Evolutionary conservation across 345 rosid species (phyloP).

Genomic region (Gossypium anomalum): DNA sequence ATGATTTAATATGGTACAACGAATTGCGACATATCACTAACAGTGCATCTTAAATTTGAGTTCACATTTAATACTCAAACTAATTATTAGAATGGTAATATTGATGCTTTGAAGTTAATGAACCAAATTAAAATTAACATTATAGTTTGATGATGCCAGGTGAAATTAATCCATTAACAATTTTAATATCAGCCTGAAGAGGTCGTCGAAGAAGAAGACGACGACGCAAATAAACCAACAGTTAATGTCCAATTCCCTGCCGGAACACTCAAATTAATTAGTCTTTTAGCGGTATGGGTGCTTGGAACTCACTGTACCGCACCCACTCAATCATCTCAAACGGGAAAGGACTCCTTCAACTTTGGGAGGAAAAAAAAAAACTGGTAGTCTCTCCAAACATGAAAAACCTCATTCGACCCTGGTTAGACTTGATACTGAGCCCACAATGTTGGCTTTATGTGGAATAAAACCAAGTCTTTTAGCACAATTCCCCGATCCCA

Average conservation of each 20-base stretch:
- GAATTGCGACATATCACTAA: too few relatives aligned
- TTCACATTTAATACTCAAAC: too few relatives aligned
- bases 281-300: conserved; percentile 2
- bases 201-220: not conserved
- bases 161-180: too few relatives aligned
- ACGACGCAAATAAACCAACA: not conserved
- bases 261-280: conserved; percentile 5
- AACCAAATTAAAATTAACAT: too few relatives aligned
- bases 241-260: not conserved
- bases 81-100: too few relatives aligned
- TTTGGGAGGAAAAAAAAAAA: not conserved
- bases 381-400: not conserved
- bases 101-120: too few relatives aligned
- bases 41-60: too few relatives aligned
- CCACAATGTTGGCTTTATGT: not conserved
- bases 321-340: conserved; percentile 3
- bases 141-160: too few relatives aligned
- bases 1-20: too few relatives aligned
- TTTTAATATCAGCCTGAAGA: too few relatives aligned
- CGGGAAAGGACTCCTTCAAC: not conserved
- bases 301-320: conserved; percentile 1
- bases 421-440: not conserved
- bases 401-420: not conserved
- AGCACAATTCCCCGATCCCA: not conserved
- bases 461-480: not conserved